Evolutionary conservation across 345 rosid genomes (phyloP), one percentile per base, ranked within the genome.

Genomic region (Orychophragmus violaceus): DNA sequence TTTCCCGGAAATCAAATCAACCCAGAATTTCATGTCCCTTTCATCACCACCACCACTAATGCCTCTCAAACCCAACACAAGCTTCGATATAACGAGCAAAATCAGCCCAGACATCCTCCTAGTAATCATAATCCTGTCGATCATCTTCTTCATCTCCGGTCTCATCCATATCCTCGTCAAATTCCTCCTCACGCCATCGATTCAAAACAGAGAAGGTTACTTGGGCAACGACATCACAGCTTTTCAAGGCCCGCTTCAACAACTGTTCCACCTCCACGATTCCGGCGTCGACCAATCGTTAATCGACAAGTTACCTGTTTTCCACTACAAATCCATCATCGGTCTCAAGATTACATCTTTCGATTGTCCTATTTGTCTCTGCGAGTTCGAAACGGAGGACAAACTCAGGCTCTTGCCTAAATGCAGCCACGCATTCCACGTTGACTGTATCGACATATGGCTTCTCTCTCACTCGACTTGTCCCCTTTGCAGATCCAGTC

Each of bases 191-290:
- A 85, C 89, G 68, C 87, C 94, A 24, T 56, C 75, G 5, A 68
- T 4, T 13, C 82, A 88, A 69, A 89, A 82, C 50, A 79, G 84
- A 24, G 95, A 83, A 17, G 96, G 83, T 49, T 27, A 74, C 74
- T 51, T 60, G 10, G 52, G 68, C 39, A 69, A 65, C 63, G 65
- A 60, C 58, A 89, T 81, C 55, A 90, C 96, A 68, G 88, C 87
- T 65, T 82, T 94, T 71, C 96, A 94, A 76, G 97, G 99, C 24
- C 99, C 82, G 71, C 79, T 94, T 75, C 99, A 88, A 72, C 97
- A 94, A 59, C 89, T 94, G 2, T 94, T 94, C 70, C 88, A 88
- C 62, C 92, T 94, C 45, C 99, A 94, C 25, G 97, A 91, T 62
- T 85, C 84, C 0, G 97, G 96, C 30, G 78, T 91, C 0, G 93